Conservation (phyloP, 148 eudicot species). For the Persicaria tinctoria region DNA sequence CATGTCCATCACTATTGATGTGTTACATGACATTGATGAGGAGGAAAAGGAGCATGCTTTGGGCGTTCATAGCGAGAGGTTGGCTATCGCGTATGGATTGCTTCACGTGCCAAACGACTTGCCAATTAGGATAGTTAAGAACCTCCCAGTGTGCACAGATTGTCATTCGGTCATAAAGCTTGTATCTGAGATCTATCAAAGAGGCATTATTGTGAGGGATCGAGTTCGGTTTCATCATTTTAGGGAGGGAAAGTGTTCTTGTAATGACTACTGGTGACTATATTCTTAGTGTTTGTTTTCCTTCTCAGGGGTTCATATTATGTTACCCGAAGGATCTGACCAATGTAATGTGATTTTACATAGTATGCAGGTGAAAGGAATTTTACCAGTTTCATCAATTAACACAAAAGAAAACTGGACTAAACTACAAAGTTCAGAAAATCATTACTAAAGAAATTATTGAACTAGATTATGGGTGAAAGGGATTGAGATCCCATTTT, state of each 20-base stretch:
- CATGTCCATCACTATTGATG: background rate
- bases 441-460: background rate
- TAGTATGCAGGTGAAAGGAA: background rate
- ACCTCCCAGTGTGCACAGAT: constrained; percentile 18
- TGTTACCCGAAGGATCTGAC: background rate
- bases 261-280: constrained; percentile 18
- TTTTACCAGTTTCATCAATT: background rate
- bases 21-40: constrained; percentile 15
- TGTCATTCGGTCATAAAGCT: constrained; percentile 14
- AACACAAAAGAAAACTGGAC: background rate
- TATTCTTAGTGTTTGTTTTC: background rate
- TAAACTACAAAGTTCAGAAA: background rate
- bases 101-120: background rate
- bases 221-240: constrained; percentile 17
- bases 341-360: background rate
- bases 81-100: constrained; percentile 18
- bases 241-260: constrained; percentile 15
- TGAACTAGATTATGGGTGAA: background rate
- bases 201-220: constrained; percentile 17
- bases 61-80: constrained; percentile 17
- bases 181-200: constrained; percentile 9
- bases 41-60: constrained; percentile 12
- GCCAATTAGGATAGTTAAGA: constrained; percentile 13
- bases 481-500: constrained; percentile 7
- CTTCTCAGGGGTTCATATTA: background rate